These are phyloP conservation scores for Penicillium psychrofluorescens DNA, from an alignment of 495 filamentous ascomycete genomes.

Conservation along the genomic window DNA sequence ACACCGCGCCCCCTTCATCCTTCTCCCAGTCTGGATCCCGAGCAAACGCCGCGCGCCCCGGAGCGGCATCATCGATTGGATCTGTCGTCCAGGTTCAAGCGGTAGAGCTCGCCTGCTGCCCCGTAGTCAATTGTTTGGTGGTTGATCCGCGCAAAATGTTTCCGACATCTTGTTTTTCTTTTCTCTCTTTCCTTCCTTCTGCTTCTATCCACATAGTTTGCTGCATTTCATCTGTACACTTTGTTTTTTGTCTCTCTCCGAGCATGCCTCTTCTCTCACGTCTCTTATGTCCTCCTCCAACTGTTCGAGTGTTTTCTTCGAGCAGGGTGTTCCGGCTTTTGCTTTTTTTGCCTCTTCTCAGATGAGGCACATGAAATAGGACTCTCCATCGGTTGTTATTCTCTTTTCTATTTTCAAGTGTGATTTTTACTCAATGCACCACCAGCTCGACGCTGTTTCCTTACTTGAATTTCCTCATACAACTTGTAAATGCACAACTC, in stretches of 20 bases:
- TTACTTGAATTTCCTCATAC: background rate
- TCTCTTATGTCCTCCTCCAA: conserved; percentile 21
- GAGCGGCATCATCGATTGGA: conserved; percentile 57
- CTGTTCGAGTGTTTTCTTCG: conserved; percentile 7
- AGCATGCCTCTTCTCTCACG: conserved; percentile 7
- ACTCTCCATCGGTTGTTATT: background rate
- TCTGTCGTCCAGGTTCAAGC: conserved; percentile 5
- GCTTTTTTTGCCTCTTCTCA: too few relatives aligned
- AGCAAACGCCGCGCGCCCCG: conserved; percentile 63
- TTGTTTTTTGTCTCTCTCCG: conserved; percentile 3
- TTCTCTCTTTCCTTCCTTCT: conserved; percentile 3
- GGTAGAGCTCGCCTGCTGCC: background rate
- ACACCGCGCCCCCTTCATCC: conserved; percentile 34
- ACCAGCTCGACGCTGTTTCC: background rate
- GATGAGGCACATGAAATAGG: too few relatives aligned
- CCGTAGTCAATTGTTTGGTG: background rate
- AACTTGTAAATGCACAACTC: too few relatives aligned
- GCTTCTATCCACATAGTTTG: background rate
- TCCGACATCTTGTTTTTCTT: background rate
- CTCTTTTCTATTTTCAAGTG: background rate
- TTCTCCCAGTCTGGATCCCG: conserved; percentile 40
- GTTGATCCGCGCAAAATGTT: background rate
- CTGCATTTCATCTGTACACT: conserved; percentile 6
- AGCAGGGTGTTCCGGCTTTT: conserved; percentile 19
- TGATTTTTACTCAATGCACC: background rate